These are phyloP conservation scores for Cercospora sesami DNA, from an alignment of 2,329 filamentous ascomycete species.

Conservation along the genomic window DNA sequence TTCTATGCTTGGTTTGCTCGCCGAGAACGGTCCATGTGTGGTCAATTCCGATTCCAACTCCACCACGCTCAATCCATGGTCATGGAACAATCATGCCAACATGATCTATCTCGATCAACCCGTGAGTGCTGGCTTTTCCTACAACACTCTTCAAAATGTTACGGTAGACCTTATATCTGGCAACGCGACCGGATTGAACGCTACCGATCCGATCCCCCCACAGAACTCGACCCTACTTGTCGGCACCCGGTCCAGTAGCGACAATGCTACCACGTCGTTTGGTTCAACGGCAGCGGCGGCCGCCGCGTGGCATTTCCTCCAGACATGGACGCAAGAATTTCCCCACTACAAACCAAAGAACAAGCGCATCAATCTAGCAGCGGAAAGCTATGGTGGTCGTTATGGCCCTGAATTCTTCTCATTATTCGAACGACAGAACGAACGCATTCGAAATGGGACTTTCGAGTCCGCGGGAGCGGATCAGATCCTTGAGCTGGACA, in stretches of 20 bases:
- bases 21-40: constrained; percentile 55
- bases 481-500: constrained; percentile 48
- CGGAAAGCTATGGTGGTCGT: constrained; percentile 49
- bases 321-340: constrained; percentile 64
- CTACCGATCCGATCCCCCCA: constrained; percentile 37
- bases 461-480: constrained; percentile 47
- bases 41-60: constrained; percentile 56
- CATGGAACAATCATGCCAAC: constrained; percentile 32
- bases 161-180: constrained; percentile 36
- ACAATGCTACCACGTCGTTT: constrained; percentile 54
- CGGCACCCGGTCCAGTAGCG: constrained; percentile 2
- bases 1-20: constrained; percentile 52
- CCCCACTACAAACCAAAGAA: constrained; percentile 54
- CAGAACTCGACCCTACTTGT: constrained; percentile 46
- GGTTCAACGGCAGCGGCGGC: constrained; percentile 55
- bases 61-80: constrained; percentile 54
- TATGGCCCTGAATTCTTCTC: constrained; percentile 62
- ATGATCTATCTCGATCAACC: constrained; percentile 66
- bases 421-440: constrained; percentile 59
- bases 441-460: constrained; percentile 49
- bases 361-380: constrained; percentile 3
- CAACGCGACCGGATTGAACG: constrained; percentile 25
- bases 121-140: constrained; percentile 26
- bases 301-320: constrained; percentile 62
- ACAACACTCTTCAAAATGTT: constrained; percentile 38